Evolutionary conservation across 202 grass and related monocot species (phyloP).

Genomic region (Tripidium arundinaceum): DNA sequence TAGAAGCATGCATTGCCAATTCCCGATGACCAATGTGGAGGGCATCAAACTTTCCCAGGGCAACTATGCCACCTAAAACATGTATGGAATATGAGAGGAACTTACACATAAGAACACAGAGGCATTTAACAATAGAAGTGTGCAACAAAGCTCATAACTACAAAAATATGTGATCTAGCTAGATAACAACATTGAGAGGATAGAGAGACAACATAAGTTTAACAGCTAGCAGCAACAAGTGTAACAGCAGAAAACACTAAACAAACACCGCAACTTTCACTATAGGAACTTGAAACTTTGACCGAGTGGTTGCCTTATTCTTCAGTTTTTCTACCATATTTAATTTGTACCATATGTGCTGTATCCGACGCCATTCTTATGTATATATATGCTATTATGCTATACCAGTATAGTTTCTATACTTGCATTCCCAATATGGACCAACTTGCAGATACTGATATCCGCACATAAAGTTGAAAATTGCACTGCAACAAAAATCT

Average conservation of each 20-base stretch:
- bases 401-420: constrained; percentile 3
- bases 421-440: not conserved
- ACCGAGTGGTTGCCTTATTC: not conserved
- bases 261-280: not conserved
- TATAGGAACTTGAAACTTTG: not conserved
- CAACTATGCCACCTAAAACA: constrained; percentile 86
- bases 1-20: constrained; percentile 83
- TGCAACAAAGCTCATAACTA: not conserved
- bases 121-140: not conserved
- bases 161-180: not conserved
- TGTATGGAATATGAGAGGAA: constrained; percentile 14
- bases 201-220: not conserved
- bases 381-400: not conserved
- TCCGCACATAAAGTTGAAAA: not conserved
- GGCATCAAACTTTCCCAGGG: constrained; percentile 97
- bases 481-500: not conserved
- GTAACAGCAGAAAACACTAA: not conserved
- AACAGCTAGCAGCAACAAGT: not conserved
- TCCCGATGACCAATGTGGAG: constrained; percentile 94
- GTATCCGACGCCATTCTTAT: not conserved
- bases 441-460: not conserved
- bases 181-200: not conserved
- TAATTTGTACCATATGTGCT: not conserved
- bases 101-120: not conserved
- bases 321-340: not conserved